phyloP scores from a whole-genome alignment of 106 monocot species.

The Posidonia australis region DNA sequence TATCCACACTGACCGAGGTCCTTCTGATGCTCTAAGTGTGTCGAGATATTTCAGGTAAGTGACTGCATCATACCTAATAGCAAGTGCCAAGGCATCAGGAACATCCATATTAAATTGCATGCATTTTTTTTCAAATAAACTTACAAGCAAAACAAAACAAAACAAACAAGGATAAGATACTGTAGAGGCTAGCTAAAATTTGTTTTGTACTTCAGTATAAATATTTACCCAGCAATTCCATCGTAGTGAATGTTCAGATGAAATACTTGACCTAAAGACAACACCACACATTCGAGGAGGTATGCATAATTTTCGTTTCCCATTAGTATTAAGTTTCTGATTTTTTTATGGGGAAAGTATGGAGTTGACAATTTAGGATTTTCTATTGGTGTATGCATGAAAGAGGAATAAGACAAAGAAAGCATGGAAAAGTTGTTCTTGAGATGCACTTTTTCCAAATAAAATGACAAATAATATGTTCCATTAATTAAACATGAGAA shows the following conservation, averaged over 20 bases:
- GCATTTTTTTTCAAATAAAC: background rate
- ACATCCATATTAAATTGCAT: background rate
- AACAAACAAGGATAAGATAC: background rate
- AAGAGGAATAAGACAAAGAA: too few species aligned
- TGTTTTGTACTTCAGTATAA: too few species aligned
- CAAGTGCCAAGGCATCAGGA: background rate
- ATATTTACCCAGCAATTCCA: constrained; percentile 1
- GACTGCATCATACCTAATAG: constrained; percentile 84
- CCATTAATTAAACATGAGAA: too few species aligned
- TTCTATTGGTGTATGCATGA: too few species aligned
- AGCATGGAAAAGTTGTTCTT: too few species aligned
- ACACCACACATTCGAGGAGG: background rate
- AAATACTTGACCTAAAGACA: background rate
- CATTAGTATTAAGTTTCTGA: too few species aligned
- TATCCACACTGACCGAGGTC: constrained; percentile 83
- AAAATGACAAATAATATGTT: too few species aligned
- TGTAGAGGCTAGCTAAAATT: too few species aligned
- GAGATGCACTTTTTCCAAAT: too few species aligned
- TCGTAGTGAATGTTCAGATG: background rate
- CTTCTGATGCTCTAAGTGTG: constrained; percentile 86
- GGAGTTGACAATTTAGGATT: too few species aligned
- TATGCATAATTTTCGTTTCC: too few species aligned
- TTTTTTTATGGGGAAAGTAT: too few species aligned
- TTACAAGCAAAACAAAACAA: background rate
- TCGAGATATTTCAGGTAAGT: constrained; percentile 95